Evolutionary conservation across 345 rosid species (phyloP), one percentile per base, ranked within the genome.

Genomic region (Ricinus communis): DNA sequence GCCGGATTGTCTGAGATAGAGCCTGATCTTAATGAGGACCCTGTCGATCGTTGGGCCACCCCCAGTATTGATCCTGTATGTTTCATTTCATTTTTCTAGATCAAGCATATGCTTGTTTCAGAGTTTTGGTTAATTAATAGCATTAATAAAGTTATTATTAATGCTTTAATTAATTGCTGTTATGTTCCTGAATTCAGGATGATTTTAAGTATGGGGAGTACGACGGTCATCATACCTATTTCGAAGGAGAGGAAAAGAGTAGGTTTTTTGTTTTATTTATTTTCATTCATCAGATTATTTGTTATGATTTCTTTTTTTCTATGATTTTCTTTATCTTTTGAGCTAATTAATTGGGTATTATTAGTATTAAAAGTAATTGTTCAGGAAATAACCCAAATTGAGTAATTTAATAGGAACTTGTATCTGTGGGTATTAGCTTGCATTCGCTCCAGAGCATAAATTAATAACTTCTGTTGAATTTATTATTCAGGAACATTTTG

Each of bases 1-100:
- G 93, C 87, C 0, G 96, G 93, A 43, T 71, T 93, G 68, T 60
- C 90, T 2, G 80, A 86, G 78, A 84, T 88, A 41, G 97, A 93
- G 71, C 97, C 95, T 22, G 98, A 93, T 58, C 93, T 93, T 66
- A 86, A 88, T 8, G 98, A 93, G 78, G 96, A 93, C 54, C 95
- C 96, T 0, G 64, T 80, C 62, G 97, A 91, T 65, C 87, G 87
- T 59, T 91, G 87, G 81, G 90, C 83, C 62, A 83, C 86, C 51
- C 83, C 85, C 38, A 76, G 94, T 28, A 27, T 93, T 52, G 85
- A 82, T 74, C 63, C 80, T 38, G 97, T 91, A 68, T 55, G 87
- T 59, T 25, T 31, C 3, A 15, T 56, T 63, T 25, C 52, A 15
- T 5, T 5, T 10, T 47, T 70, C 16, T 19, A 10, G n/a, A n/a